Conservation (phyloP, 2,329 filamentous ascomycete species). For the Alternaria burnsii region DNA sequence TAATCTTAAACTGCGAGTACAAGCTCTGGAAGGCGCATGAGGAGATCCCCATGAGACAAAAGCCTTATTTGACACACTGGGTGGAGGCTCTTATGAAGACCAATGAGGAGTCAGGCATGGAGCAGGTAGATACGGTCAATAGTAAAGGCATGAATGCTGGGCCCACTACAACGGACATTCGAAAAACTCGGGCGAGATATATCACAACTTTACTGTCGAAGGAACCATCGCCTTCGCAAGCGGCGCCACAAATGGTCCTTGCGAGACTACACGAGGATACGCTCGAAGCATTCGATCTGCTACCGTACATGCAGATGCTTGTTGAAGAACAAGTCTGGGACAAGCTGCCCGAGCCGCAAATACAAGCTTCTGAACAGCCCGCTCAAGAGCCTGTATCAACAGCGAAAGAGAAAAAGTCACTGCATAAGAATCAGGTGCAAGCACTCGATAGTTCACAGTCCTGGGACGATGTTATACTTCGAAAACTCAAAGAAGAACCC, state of each 20-base stretch:
- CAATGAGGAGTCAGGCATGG: not conserved
- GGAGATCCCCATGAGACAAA: slow-evolving; percentile 40
- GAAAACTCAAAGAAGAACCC: slow-evolving; percentile 32
- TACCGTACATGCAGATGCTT: slow-evolving; percentile 45
- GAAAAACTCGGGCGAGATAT: slow-evolving; percentile 31
- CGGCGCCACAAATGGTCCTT: slow-evolving; percentile 30
- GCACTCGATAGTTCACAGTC: slow-evolving; percentile 16
- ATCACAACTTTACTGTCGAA: slow-evolving; percentile 38
- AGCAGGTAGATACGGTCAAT: not conserved
- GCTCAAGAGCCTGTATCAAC: not conserved
- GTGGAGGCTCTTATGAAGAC: slow-evolving; percentile 45
- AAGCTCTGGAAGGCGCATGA: slow-evolving; percentile 45
- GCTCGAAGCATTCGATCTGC: slow-evolving; percentile 33
- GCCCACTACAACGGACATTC: slow-evolving; percentile 28
- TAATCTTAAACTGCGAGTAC: slow-evolving; percentile 49
- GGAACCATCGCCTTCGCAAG: not conserved
- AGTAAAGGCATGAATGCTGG: slow-evolving; percentile 4
- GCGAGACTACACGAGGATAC: slow-evolving; percentile 17
- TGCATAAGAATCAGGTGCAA: not conserved
- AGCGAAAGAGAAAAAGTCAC: not conserved
- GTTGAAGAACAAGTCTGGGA: slow-evolving; percentile 51
- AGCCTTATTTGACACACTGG: slow-evolving; percentile 54
- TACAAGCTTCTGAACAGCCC: not conserved
- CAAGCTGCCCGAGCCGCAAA: slow-evolving; percentile 23
- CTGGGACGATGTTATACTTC: slow-evolving; percentile 34